These are phyloP conservation scores for Rhodotorula sp. DNA, from an alignment of 1,284 basidiomycete genomes.

Conservation along the genomic window DNA sequence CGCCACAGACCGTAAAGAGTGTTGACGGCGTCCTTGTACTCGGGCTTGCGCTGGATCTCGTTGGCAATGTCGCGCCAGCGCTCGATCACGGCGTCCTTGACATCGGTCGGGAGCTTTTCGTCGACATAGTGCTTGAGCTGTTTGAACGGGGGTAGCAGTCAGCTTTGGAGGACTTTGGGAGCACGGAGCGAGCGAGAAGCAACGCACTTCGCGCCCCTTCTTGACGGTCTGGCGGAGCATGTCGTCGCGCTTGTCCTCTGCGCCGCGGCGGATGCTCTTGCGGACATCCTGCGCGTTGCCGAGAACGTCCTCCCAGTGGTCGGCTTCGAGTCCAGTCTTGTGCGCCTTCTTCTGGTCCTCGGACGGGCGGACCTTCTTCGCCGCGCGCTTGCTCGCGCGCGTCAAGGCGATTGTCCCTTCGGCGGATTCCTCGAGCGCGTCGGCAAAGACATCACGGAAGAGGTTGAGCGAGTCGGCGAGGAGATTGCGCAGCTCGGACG, in stretches of 20 bases:
- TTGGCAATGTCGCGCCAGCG: conserved; percentile 48
- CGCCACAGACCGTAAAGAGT: conserved; percentile 51
- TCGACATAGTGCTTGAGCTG: conserved; percentile 49
- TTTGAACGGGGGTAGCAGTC: too few species aligned
- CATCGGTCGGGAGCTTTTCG: conserved; percentile 52
- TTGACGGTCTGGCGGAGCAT: conserved; percentile 24
- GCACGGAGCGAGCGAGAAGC: too few species aligned
- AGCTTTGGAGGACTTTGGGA: not conserved
- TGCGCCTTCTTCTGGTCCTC: conserved; percentile 45
- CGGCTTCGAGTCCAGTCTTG: conserved; percentile 33
- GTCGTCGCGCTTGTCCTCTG: conserved; percentile 34
- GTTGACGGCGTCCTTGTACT: conserved; percentile 51
- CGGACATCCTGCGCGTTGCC: conserved; percentile 24
- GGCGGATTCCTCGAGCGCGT: conserved; percentile 46
- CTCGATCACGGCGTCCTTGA: conserved; percentile 52
- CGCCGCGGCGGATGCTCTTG: conserved; percentile 22
- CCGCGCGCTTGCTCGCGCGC: conserved; percentile 44
- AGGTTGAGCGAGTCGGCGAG: conserved; percentile 51
- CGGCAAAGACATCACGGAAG: conserved; percentile 52
- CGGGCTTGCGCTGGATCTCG: conserved; percentile 36
- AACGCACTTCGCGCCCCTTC: conserved; percentile 25
- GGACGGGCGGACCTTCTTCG: conserved; percentile 28
- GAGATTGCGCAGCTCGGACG: conserved; percentile 50
- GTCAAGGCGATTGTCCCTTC: conserved; percentile 29
- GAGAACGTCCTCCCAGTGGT: conserved; percentile 27